Evolutionary conservation across 176 grass and related monocot species (phyloP), one percentile per base, ranked within the genome.

Genomic region (Miscanthus lutarioriparius): DNA sequence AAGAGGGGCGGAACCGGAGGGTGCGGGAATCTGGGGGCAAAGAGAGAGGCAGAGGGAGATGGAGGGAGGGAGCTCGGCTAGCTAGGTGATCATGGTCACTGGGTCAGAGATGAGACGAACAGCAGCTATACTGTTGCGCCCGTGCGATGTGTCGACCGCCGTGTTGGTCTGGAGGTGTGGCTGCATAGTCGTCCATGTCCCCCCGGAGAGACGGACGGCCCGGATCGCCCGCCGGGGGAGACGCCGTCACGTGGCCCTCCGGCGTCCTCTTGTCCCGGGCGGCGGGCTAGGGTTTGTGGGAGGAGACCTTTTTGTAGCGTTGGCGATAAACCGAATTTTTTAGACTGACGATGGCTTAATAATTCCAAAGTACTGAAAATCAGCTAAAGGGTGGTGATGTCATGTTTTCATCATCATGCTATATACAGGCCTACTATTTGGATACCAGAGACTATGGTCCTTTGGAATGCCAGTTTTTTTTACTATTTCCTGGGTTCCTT

Each of bases 41-140:
- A 47, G 41, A 7, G 15, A 51, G 4, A 5, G 35, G 12, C 6
- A 35, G 27, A 3, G 2, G 15, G 5, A 22, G 20, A 36, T 1
- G 33, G 10, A 39, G 4, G 10, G 19, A 10, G 73, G 28, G 51
- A 71, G 82, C 48, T 70, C 12, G 44, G 75, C 35, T 36, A 36
- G 80, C 80, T 64, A 83, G 83, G 83, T 37, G 88, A 79, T 43
- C 77, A 85, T 80, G 54, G 70, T 80, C 66, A 41, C 77, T 45
- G 70, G 74, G 80, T 44, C 25, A 69, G 41, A 75, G 78, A 53
- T 64, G 78, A 32, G 72, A 72, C 51, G 83, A 86, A 65, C 64
- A 85, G 43, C 77, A 20, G 8, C 3, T 2, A 53, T 35, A 66
- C 73, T 90, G 79, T 78, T 76, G 79, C 16, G 67, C 67, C 22